Evolutionary conservation across 331 rosid genomes (phyloP).

Genomic region (Stylosanthes scabra): DNA sequence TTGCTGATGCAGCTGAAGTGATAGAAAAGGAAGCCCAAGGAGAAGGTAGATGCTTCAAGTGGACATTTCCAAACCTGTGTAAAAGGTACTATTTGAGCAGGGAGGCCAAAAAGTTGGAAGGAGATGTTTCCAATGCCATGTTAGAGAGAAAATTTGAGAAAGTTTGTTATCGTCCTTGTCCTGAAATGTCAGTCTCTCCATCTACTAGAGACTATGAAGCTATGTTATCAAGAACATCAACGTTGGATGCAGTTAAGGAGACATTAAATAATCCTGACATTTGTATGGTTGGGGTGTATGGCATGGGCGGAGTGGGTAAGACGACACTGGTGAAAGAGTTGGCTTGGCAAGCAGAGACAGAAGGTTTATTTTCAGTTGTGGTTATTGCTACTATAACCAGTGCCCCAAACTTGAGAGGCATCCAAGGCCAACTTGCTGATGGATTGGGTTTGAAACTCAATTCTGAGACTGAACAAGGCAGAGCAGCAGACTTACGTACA

Average conservation of each 20-base stretch:
- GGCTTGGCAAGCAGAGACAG: neutral
- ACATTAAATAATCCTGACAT: neutral
- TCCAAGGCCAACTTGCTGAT: conserved; percentile 30
- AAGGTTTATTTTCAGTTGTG: neutral
- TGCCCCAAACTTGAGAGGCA: neutral
- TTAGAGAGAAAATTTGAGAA: neutral
- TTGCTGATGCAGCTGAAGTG: neutral
- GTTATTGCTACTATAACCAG: neutral
- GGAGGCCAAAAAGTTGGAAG: neutral
- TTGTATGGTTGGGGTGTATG: conserved; percentile 14
- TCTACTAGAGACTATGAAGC: conserved; percentile 10
- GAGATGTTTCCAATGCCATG: neutral
- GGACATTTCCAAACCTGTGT: neutral
- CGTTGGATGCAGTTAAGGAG: neutral
- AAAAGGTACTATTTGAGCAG: neutral
- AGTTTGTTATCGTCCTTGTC: neutral
- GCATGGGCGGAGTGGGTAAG: conserved; percentile 36
- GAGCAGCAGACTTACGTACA: neutral
- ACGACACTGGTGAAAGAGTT: conserved; percentile 25
- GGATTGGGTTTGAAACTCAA: neutral
- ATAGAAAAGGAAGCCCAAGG: neutral
- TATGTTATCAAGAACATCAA: neutral
- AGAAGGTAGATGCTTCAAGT: neutral
- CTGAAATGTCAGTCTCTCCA: neutral
- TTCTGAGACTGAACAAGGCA: neutral